phyloP scores from a whole-genome alignment of 129 eudicot genomes.

The Arctium lappa region DNA sequence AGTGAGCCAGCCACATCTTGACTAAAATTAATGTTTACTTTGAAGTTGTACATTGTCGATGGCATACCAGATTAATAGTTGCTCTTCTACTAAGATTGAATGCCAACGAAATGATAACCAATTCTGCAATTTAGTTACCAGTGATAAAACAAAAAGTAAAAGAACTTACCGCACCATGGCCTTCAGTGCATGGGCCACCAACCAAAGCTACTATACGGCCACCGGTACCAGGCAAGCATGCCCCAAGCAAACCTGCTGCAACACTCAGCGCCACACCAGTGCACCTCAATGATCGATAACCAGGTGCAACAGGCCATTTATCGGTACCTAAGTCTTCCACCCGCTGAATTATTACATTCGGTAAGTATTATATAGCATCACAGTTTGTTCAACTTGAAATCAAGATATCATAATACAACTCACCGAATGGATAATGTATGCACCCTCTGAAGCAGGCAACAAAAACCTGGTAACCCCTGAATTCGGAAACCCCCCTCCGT shows the following conservation, averaged over 20 bases:
- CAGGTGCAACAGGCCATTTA: slow-evolving; percentile 75
- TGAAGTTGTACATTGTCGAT: neutral
- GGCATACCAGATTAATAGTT: neutral
- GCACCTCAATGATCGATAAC: slow-evolving; percentile 59
- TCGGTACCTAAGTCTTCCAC: slow-evolving; percentile 69
- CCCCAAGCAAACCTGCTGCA: slow-evolving; percentile 68
- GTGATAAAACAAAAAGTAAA: neutral
- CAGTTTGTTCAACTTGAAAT: neutral
- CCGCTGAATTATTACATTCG: slow-evolving; percentile 32
- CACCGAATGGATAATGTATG: slow-evolving; percentile 56
- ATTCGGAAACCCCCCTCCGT: slow-evolving; percentile 19
- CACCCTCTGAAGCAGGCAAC: slow-evolving; percentile 79
- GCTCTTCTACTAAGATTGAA: neutral
- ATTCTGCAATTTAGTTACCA: neutral
- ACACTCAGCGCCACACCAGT: slow-evolving; percentile 81
- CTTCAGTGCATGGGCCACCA: slow-evolving; percentile 88
- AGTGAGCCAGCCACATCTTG: neutral
- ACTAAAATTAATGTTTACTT: neutral
- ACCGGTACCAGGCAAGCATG: slow-evolving; percentile 56
- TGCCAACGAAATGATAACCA: neutral
- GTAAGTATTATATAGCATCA: neutral
- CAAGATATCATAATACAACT: neutral
- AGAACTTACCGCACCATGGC: slow-evolving; percentile 61
- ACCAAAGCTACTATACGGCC: slow-evolving; percentile 64
- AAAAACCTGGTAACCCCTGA: slow-evolving; percentile 52